Evolutionary conservation across 1,139 yeast species (phyloP).

Genomic region (Geotrichum europaeum): DNA sequence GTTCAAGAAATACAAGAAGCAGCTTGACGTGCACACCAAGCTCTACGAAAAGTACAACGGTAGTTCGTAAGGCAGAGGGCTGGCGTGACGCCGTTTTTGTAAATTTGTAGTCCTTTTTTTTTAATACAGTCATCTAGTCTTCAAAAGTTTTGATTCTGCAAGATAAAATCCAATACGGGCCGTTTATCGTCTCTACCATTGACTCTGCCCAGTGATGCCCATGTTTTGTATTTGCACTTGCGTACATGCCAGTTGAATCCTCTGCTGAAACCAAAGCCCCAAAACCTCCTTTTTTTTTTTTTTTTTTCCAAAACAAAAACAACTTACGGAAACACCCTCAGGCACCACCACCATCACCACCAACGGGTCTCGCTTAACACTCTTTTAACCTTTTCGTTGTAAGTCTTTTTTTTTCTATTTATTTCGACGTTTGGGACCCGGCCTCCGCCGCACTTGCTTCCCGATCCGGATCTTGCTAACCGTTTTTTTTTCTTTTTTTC

Average conservation of each 20-base stretch:
- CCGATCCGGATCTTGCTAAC: background rate
- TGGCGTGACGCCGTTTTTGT: too few species aligned
- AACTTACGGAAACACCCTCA: background rate
- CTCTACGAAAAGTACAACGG: slow-evolving; percentile 55
- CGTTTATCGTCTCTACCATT: too few species aligned
- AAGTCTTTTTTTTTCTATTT: background rate
- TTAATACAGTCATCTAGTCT: too few species aligned
- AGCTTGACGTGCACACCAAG: slow-evolving; percentile 73
- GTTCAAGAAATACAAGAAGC: slow-evolving; percentile 73
- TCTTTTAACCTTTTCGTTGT: slow-evolving; percentile 3
- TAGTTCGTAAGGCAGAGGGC: background rate
- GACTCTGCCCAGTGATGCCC: too few species aligned
- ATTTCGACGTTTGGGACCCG: background rate
- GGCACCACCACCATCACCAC: slow-evolving; percentile 3
- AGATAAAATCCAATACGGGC: too few species aligned
- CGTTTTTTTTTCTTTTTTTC: background rate
- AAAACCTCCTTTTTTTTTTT: background rate
- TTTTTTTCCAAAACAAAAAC: background rate
- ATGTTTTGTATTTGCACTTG: too few species aligned
- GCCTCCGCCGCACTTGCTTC: background rate
- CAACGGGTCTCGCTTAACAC: background rate
- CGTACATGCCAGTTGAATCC: background rate
- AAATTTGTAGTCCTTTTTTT: too few species aligned
- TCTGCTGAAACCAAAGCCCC: background rate
- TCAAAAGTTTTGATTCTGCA: too few species aligned